A percentile compares a stretch with the other conserved stretches of the same genome.
These are phyloP conservation scores for Sporobolomyces roseus DNA, from an alignment of 768 basidiomycete genomes.

Conservation along the genomic window DNA sequence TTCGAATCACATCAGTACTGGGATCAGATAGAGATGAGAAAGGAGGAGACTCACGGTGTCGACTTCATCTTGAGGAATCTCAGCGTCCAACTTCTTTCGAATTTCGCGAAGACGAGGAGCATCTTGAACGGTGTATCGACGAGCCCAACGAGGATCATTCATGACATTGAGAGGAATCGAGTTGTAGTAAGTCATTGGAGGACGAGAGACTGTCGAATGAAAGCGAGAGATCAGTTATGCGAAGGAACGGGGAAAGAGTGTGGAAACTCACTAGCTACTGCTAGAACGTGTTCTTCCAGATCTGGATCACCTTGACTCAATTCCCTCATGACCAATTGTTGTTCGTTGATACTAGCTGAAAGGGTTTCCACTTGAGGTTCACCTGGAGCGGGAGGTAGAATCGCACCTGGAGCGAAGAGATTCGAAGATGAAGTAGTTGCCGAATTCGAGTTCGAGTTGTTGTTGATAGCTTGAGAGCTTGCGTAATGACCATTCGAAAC, in stretches of 20 bases:
- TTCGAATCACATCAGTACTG: neutral
- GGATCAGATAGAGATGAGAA: neutral
- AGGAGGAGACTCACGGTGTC: slow-evolving; percentile 53
- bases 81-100: slow-evolving; percentile 80
- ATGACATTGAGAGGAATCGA: slow-evolving; percentile 78
- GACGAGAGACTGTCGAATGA: slow-evolving; percentile 67
- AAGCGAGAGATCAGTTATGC: neutral
- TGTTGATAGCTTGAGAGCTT: slow-evolving; percentile 56
- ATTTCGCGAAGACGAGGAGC: slow-evolving; percentile 88
- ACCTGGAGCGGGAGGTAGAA: slow-evolving; percentile 58
- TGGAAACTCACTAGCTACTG: slow-evolving; percentile 70
- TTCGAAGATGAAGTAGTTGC: slow-evolving; percentile 59
- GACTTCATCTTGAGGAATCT: slow-evolving; percentile 64
- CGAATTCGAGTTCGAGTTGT: neutral
- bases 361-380: slow-evolving; percentile 45
- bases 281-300: slow-evolving; percentile 76
- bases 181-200: slow-evolving; percentile 92
- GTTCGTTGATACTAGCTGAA: slow-evolving; percentile 62
- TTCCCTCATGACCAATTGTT: slow-evolving; percentile 95
- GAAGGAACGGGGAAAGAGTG: slow-evolving; percentile 1
- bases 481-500: slow-evolving; percentile 36
- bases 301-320: slow-evolving; percentile 71
- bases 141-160: slow-evolving; percentile 35
- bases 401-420: slow-evolving; percentile 60
- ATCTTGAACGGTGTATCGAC: slow-evolving; percentile 59